phyloP scores from a whole-genome alignment of 2,329 filamentous ascomycete species.

The Talaromyces sp. region DNA sequence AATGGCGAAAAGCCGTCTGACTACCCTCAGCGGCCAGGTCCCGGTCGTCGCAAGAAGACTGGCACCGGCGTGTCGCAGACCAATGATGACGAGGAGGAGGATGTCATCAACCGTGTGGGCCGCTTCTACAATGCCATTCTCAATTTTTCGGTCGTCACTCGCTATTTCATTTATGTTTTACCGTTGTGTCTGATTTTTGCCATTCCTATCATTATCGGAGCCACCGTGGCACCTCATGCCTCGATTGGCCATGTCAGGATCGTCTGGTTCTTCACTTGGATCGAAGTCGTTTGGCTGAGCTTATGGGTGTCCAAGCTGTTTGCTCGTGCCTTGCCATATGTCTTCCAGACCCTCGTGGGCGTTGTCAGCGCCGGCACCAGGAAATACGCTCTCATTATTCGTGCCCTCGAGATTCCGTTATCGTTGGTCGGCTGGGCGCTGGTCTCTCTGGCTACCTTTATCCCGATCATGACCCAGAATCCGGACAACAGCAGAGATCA shows the following conservation, averaged over 20 bases:
- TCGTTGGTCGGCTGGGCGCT: slow-evolving; percentile 58
- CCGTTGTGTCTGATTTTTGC: slow-evolving; percentile 55
- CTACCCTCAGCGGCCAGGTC: slow-evolving; percentile 11
- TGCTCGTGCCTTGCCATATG: slow-evolving; percentile 52
- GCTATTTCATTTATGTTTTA: slow-evolving; percentile 59
- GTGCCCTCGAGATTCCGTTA: slow-evolving; percentile 55
- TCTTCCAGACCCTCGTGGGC: slow-evolving; percentile 58
- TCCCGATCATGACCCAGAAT: slow-evolving; percentile 45
- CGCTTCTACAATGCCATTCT: slow-evolving; percentile 56
- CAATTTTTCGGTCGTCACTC: slow-evolving; percentile 58
- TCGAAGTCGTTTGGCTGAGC: slow-evolving; percentile 60
- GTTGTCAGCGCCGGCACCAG: slow-evolving; percentile 60
- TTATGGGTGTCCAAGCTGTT: slow-evolving; percentile 59
- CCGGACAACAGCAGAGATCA: slow-evolving; percentile 26
- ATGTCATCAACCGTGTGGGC: slow-evolving; percentile 57
- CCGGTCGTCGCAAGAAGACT: slow-evolving; percentile 30
- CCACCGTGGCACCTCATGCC: slow-evolving; percentile 42
- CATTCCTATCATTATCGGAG: slow-evolving; percentile 59
- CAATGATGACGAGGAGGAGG: slow-evolving; percentile 47
- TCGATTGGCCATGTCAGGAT: slow-evolving; percentile 52
- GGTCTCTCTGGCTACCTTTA: slow-evolving; percentile 55
- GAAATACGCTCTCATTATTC: slow-evolving; percentile 57
- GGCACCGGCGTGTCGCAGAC: slow-evolving; percentile 26
- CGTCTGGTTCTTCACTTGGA: slow-evolving; percentile 60
- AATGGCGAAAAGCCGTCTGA: slow-evolving; percentile 25